Evolutionary conservation across 2,329 filamentous ascomycete species (phyloP).

Genomic region (Orbilia oligospora): DNA sequence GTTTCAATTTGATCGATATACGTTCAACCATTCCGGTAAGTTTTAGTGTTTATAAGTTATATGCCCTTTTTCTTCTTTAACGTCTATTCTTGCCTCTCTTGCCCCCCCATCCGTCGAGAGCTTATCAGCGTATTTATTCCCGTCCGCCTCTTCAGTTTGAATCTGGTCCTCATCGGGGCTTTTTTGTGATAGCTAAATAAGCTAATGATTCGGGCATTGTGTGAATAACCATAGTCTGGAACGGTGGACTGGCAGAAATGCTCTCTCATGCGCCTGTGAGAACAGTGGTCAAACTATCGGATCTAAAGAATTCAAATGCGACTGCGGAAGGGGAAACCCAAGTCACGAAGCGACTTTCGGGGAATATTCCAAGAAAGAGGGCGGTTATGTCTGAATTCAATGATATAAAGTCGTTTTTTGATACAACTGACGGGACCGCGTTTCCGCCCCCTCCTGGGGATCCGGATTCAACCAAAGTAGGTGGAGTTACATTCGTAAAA

Average conservation of each 20-base stretch:
- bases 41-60: background rate
- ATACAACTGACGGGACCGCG: background rate
- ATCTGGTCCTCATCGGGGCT: no score
- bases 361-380: background rate
- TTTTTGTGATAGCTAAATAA: background rate
- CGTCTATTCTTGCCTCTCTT: no score
- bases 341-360: no score
- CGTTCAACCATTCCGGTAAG: slow-evolving; percentile 41
- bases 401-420: background rate
- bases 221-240: slow-evolving; percentile 39
- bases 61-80: background rate
- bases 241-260: slow-evolving; percentile 42
- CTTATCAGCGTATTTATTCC: no score
- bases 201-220: background rate
- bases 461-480: no score
- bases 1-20: slow-evolving; percentile 19
- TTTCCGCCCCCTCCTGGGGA: no score
- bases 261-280: slow-evolving; percentile 27
- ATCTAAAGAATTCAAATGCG: slow-evolving; percentile 8
- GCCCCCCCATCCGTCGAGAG: no score
- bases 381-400: background rate
- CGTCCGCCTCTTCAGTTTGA: no score
- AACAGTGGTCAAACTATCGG: background rate
- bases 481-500: no score
- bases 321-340: background rate